These are phyloP conservation scores for Cyberlindnera japonica DNA, from an alignment of 805 yeast genomes.

Conservation along the genomic window DNA sequence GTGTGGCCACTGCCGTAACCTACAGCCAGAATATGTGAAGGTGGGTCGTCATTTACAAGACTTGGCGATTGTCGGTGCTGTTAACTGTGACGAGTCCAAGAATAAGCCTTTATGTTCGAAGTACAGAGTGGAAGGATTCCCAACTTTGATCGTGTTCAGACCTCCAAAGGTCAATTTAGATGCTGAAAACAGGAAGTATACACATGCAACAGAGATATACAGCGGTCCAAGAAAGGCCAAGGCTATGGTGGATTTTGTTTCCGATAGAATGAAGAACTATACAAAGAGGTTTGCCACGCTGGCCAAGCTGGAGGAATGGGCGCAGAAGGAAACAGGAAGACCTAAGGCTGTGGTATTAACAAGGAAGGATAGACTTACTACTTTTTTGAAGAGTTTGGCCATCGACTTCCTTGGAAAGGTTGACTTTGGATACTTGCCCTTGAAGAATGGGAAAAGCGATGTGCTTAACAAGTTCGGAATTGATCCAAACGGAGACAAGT, in stretches of 20 bases:
- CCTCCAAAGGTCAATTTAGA: conserved; percentile 60
- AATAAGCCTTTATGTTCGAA: conserved; percentile 69
- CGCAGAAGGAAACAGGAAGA: conserved; percentile 15
- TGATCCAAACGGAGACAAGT: conserved; percentile 13
- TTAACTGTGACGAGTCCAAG: conserved; percentile 72
- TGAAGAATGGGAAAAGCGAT: conserved; percentile 25
- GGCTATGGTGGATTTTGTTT: conserved; percentile 50
- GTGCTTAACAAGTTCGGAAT: conserved; percentile 16
- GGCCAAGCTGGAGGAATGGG: conserved; percentile 31
- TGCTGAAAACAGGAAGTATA: conserved; percentile 22
- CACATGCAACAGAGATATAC: conserved; percentile 54
- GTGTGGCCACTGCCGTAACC: conserved; percentile 90
- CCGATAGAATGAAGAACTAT: conserved; percentile 61
- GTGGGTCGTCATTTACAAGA: conserved; percentile 58
- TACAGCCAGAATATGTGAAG: conserved; percentile 61
- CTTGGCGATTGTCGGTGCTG: conserved; percentile 67
- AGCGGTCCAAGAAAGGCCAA: conserved; percentile 57
- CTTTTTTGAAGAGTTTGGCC: conserved; percentile 62
- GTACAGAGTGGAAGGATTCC: conserved; percentile 71
- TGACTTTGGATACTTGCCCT: conserved; percentile 43
- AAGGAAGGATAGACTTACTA: conserved; percentile 43
- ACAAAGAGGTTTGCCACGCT: conserved; percentile 46
- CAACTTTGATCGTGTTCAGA: conserved; percentile 76
- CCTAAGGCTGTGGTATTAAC: conserved; percentile 52
- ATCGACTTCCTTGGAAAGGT: conserved; percentile 57